phyloP scores from a whole-genome alignment of 768 basidiomycete genomes.

The Boletales sp. region DNA sequence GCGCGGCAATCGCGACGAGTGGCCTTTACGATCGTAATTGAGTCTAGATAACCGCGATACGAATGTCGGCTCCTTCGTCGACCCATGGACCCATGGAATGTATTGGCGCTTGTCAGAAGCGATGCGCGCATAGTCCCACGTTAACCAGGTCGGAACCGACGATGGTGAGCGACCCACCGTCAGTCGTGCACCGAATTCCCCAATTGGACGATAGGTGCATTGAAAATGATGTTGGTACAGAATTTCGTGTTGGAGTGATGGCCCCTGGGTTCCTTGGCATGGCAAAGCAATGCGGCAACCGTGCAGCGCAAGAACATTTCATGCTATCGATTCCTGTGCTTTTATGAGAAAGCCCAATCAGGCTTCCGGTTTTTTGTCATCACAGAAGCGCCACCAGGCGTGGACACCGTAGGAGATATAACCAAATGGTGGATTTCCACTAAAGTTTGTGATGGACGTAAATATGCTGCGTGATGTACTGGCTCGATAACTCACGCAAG shows the following conservation, averaged over 20 bases:
- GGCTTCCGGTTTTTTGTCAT: neutral
- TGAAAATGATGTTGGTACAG: slow-evolving; percentile 17
- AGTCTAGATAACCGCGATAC: slow-evolving; percentile 6
- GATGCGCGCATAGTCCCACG: neutral
- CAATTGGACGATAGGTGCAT: slow-evolving; percentile 3
- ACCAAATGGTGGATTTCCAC: slow-evolving; percentile 4
- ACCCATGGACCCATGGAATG: neutral
- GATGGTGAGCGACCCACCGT: neutral
- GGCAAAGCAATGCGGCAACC: slow-evolving; percentile 24
- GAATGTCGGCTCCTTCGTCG: neutral
- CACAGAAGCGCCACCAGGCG: slow-evolving; percentile 10
- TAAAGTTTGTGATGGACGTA: slow-evolving; percentile 9
- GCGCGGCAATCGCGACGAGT: slow-evolving; percentile 7
- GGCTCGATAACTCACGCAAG: slow-evolving; percentile 12
- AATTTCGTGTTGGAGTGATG: slow-evolving; percentile 14
- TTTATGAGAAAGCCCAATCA: slow-evolving; percentile 10
- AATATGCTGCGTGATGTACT: slow-evolving; percentile 8
- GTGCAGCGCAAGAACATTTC: slow-evolving; percentile 9
- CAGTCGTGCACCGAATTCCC: neutral
- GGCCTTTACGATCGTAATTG: slow-evolving; percentile 8
- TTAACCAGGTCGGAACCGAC: neutral
- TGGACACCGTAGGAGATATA: slow-evolving; percentile 1
- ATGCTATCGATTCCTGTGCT: slow-evolving; percentile 18
- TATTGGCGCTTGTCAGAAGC: neutral
- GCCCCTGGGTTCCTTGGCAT: slow-evolving; percentile 7